Percentiles rank a stretch among this genome's conserved stretches.
Evolutionary conservation across 129 eudicot genomes (phyloP).

Genomic region (Flaveria robusta): DNA sequence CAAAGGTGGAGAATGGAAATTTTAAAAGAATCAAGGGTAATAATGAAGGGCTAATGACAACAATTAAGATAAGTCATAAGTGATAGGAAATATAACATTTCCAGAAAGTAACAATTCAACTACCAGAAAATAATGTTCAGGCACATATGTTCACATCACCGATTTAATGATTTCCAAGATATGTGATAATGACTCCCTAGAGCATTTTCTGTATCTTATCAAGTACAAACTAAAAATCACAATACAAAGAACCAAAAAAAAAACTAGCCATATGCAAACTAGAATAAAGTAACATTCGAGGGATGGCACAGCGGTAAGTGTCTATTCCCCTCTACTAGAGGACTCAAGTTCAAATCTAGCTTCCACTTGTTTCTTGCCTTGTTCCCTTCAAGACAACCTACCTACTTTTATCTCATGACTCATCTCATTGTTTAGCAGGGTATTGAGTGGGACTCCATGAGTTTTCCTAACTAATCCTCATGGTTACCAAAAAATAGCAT

Average conservation of each 20-base stretch:
- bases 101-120: too few relatives aligned
- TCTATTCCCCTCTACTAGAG: too few relatives aligned
- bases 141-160: neutral
- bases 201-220: neutral
- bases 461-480: too few relatives aligned
- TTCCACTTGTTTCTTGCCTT: too few relatives aligned
- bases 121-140: neutral
- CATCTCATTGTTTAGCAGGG: too few relatives aligned
- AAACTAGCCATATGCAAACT: neutral
- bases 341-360: too few relatives aligned
- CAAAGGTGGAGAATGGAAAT: neutral
- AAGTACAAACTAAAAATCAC: neutral
- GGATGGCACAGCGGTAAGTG: too few relatives aligned
- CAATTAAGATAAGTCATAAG: neutral
- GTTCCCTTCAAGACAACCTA: too few relatives aligned
- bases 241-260: neutral
- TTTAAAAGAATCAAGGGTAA: neutral
- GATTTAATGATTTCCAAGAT: neutral
- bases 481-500: neutral
- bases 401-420: too few relatives aligned
- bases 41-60: neutral
- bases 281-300: too few relatives aligned
- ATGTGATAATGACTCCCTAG: neutral
- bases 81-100: neutral
- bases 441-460: too few relatives aligned